Conservation (phyloP, 352 stramenopile species). For the Globisporangium ultimum region DNA sequence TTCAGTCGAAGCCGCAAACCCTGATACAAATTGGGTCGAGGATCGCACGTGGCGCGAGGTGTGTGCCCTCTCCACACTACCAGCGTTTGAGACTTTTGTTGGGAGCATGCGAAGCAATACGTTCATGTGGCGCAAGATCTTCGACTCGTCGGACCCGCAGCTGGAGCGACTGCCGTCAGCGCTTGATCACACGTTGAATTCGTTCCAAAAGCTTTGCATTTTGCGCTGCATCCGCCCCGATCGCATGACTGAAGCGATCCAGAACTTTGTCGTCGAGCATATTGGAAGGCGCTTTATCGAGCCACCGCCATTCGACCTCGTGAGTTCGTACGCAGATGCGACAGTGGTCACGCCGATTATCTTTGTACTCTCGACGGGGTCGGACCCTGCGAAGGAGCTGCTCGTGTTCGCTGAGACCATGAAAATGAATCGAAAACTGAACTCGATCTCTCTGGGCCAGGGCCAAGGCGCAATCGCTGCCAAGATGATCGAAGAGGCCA, state of each 20-base stretch:
- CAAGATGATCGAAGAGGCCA: conserved; percentile 86
- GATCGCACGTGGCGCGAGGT: conserved; percentile 38
- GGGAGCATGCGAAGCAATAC: conserved; percentile 22
- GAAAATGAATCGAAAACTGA: conserved; percentile 82
- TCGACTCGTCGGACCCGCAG: conserved; percentile 40
- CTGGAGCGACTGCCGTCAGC: conserved; percentile 27
- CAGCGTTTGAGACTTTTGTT: conserved; percentile 25
- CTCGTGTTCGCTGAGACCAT: conserved; percentile 82
- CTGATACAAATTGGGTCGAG: conserved; percentile 32
- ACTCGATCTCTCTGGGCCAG: conserved; percentile 89
- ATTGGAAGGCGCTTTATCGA: conserved; percentile 83
- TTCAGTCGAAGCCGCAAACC: conserved; percentile 23
- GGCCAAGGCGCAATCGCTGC: conserved; percentile 84
- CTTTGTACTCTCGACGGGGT: conserved; percentile 88
- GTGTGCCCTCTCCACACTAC: conserved; percentile 33
- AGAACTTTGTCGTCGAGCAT: conserved; percentile 79
- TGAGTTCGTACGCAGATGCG: conserved; percentile 80
- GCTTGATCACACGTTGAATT: conserved; percentile 31
- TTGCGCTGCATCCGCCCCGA: conserved; percentile 57
- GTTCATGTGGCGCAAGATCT: conserved; percentile 35
- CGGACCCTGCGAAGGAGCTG: conserved; percentile 87
- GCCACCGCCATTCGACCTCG: conserved; percentile 78
- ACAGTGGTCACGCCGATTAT: conserved; percentile 88
- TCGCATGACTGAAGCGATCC: conserved; percentile 68
- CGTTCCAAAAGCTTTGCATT: conserved; percentile 55